phyloP scores from a whole-genome alignment of 2,329 filamentous ascomycete genomes.

The Trichoderma simmonsii region DNA sequence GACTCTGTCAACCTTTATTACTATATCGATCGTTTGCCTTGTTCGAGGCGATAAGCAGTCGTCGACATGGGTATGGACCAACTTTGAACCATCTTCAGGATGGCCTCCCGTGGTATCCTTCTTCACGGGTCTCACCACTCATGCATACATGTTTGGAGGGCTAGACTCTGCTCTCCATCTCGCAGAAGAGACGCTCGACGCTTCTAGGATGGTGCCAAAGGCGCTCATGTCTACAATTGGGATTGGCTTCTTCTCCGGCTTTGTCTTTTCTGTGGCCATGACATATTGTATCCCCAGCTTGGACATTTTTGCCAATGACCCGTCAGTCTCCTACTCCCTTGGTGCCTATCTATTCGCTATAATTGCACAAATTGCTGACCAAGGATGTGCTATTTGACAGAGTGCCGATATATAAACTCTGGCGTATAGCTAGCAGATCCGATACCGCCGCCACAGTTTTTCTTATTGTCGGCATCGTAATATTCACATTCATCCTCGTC shows the following conservation, averaged over 20 bases:
- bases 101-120: slow-evolving; percentile 35
- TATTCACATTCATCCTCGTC: slow-evolving; percentile 20
- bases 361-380: neutral
- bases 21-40: slow-evolving; percentile 4
- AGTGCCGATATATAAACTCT: slow-evolving; percentile 15
- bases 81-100: slow-evolving; percentile 29
- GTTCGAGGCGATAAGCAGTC: slow-evolving; percentile 6
- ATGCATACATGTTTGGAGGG: slow-evolving; percentile 37
- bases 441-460: slow-evolving; percentile 16
- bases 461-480: slow-evolving; percentile 9
- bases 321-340: neutral
- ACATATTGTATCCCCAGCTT: slow-evolving; percentile 25
- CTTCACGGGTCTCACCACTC: slow-evolving; percentile 38
- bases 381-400: neutral
- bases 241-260: slow-evolving; percentile 34
- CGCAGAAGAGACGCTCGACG: slow-evolving; percentile 35
- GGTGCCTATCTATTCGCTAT: too few species aligned
- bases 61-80: slow-evolving; percentile 27
- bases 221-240: slow-evolving; percentile 33
- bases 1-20: neutral
- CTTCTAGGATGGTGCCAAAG: slow-evolving; percentile 31
- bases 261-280: slow-evolving; percentile 32
- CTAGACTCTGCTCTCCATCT: slow-evolving; percentile 38
- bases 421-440: slow-evolving; percentile 14
- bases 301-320: slow-evolving; percentile 18